Evolutionary conservation across 805 yeast species (phyloP), one percentile per base, ranked within the genome.

Genomic region (Yarrowia sp.): DNA sequence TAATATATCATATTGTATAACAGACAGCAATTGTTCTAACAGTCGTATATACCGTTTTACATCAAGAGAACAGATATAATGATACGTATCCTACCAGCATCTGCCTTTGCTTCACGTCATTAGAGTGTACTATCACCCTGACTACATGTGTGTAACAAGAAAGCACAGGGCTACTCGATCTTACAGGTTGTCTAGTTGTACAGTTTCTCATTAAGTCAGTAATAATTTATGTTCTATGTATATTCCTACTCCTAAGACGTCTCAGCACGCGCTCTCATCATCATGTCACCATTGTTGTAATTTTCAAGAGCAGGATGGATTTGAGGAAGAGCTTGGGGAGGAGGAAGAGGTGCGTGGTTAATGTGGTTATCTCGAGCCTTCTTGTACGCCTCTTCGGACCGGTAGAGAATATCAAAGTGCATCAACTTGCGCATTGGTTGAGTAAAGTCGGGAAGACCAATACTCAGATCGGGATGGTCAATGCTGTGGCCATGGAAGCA

Each of bases 181-280:
- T 22, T 22, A 22, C 28, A 22, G 4, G 4, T 22, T 5, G 28
- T 22, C 28, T 22, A 22, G 4, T 22, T 22, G 28, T 22, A 22
- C 28, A 22, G 28, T 22, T 22, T 22, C 28, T 22, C 10, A 33
- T 10, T 50, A 35, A 13, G 55, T 48, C 55, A 48, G 55, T 48
- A 48, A 48, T 48, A 48, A 48, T 48, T 48, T 48, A 48, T 48
- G 55, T 33, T 48, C 55, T 48, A 48, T 48, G 55, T 48, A 35
- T 33, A 48, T 13, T 33, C 55, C 55, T 48, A 48, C 14, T 17
- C 35, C 4, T 39, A 48, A 11, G 55, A 48, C 31, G 55, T 48
- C 35, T 48, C 55, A 17, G 55, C 55, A 10, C 41, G 41, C 4
- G 55, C 55, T 48, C 55, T 48, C 38, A 48, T 48, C 38, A 11